These are phyloP conservation scores for Blepharisma japonicum DNA, from an alignment of 73 alveolate genomes.

Conservation along the genomic window DNA sequence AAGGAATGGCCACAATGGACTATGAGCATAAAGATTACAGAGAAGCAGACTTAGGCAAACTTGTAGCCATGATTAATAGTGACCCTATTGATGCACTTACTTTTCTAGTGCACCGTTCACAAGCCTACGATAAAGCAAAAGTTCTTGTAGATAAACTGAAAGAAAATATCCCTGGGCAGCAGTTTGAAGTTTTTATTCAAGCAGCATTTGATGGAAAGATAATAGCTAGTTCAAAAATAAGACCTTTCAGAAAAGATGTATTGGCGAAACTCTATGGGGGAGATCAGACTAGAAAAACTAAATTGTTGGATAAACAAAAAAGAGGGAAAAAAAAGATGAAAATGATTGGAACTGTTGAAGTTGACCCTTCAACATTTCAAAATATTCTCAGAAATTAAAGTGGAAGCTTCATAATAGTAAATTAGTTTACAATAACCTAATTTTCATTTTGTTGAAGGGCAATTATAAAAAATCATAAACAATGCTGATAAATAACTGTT, in stretches of 20 bases:
- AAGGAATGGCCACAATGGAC: constrained; percentile 85
- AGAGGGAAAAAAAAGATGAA: constrained; percentile 76
- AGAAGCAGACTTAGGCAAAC: constrained; percentile 57
- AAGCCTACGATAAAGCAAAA: constrained; percentile 66
- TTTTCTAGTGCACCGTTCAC: constrained; percentile 64
- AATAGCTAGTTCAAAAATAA: constrained; percentile 72
- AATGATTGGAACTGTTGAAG: constrained; percentile 60
- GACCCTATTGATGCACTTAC: constrained; percentile 87
- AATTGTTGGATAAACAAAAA: constrained; percentile 78
- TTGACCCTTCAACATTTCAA: constrained; percentile 43
- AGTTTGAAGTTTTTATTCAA: constrained; percentile 73
- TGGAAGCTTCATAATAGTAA: no score
- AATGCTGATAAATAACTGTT: no score
- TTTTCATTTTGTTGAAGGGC: no score
- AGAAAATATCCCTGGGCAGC: constrained; percentile 68
- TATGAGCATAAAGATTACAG: constrained; percentile 73
- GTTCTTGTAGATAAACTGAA: constrained; percentile 50
- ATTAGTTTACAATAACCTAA: no score
- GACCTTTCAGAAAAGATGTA: constrained; percentile 47
- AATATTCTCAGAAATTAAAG: constrained; percentile 42
- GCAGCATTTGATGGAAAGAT: constrained; percentile 86
- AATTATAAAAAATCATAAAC: no score
- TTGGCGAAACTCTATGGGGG: constrained; percentile 92
- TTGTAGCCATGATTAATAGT: constrained; percentile 64
- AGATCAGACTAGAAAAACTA: constrained; percentile 78